Conservation (phyloP, 257 asterid species). For the Plantago major region DNA sequence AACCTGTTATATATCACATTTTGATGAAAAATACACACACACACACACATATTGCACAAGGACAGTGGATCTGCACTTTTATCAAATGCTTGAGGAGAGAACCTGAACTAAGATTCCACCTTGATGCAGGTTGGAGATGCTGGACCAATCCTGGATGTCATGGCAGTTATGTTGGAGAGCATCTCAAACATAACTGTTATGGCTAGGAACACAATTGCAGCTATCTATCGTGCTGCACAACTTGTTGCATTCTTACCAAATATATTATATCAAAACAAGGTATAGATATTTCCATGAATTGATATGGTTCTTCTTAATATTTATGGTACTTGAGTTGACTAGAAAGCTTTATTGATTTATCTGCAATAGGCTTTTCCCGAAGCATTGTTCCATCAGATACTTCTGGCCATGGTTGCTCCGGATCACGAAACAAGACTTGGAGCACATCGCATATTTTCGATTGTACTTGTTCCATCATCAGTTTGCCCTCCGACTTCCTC, state of each 20-base stretch:
- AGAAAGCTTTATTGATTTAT: slow-evolving; percentile 14
- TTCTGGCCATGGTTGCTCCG: slow-evolving; percentile 62
- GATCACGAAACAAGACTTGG: slow-evolving; percentile 72
- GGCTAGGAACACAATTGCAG: slow-evolving; percentile 65
- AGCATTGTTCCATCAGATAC: slow-evolving; percentile 70
- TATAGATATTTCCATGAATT: slow-evolving; percentile 25
- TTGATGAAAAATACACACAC: slow-evolving; percentile 4
- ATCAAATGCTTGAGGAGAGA: slow-evolving; percentile 19
- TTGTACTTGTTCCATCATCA: slow-evolving; percentile 72
- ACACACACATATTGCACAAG: neutral
- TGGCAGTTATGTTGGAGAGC: slow-evolving; percentile 83
- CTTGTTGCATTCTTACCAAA: slow-evolving; percentile 64
- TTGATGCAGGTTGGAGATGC: slow-evolving; percentile 66
- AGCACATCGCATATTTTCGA: slow-evolving; percentile 70
- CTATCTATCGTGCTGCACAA: slow-evolving; percentile 61
- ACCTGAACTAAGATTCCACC: slow-evolving; percentile 21
- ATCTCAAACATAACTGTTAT: slow-evolving; percentile 55
- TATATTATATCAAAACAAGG: slow-evolving; percentile 54
- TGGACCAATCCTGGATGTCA: slow-evolving; percentile 71
- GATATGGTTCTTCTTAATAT: slow-evolving; percentile 19
- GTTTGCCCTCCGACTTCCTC: slow-evolving; percentile 45
- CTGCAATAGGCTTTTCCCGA: slow-evolving; percentile 63
- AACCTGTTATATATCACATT: slow-evolving; percentile 5
- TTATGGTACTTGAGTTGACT: slow-evolving; percentile 11
- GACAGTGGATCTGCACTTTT: neutral